phyloP scores from a whole-genome alignment of 176 grass and related monocot species.

The Olyra latifolia region DNA sequence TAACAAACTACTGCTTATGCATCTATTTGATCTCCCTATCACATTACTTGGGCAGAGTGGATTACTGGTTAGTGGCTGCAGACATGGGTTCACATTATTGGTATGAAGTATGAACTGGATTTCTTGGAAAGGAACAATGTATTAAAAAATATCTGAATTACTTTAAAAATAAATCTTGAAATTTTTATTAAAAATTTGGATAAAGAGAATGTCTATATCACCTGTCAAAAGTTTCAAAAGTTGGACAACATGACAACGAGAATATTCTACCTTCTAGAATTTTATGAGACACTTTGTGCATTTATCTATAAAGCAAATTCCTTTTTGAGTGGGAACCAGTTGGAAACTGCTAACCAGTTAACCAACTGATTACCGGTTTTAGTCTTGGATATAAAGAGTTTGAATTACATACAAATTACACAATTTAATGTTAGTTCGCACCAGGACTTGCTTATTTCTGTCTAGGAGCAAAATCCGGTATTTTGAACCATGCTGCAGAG shows the following conservation, averaged over 20 bases:
- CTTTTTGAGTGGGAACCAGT: neutral
- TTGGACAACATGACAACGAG: neutral
- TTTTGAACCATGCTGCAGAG: neutral
- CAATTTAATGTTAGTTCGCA: neutral
- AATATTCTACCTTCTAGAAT: neutral
- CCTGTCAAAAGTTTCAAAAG: slow-evolving; percentile 13
- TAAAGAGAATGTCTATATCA: neutral
- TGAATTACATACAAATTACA: neutral
- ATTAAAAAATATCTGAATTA: neutral
- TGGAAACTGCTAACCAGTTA: neutral
- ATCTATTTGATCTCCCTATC: slow-evolving; percentile 21
- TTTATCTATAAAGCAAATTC: neutral
- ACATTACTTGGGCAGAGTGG: neutral
- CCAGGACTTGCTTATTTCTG: neutral
- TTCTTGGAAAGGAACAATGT: slow-evolving; percentile 13
- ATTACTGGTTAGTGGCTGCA: slow-evolving; percentile 17
- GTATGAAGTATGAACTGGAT: slow-evolving; percentile 22
- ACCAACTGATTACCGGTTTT: neutral
- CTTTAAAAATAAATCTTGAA: neutral
- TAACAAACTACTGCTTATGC: slow-evolving; percentile 25
- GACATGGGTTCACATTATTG: neutral
- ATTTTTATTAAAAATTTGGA: neutral
- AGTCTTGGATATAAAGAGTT: neutral
- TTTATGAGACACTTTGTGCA: too few species aligned
- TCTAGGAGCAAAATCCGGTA: neutral